phyloP scores from a whole-genome alignment of 345 rosid genomes.

The Acer campestre region DNA sequence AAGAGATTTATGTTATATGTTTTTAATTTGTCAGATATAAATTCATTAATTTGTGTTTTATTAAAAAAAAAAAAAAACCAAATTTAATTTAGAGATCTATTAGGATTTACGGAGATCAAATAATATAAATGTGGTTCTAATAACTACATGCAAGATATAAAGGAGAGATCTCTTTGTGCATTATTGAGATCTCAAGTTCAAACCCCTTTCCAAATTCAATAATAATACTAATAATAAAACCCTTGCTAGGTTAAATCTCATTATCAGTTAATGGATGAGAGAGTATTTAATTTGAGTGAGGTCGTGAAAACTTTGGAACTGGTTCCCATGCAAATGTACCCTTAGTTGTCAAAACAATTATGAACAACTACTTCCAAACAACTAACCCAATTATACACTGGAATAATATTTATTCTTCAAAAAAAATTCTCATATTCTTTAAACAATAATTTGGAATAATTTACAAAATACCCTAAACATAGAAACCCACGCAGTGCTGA shows the following conservation, averaged over 20 bases:
- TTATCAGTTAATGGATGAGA: neutral
- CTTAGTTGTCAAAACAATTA: conserved; percentile 43
- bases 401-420: conserved; percentile 25
- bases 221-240: no score
- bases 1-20: neutral
- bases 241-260: no score
- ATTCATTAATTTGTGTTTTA: no score
- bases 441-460: conserved; percentile 49
- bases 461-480: conserved; percentile 34
- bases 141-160: no score
- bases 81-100: no score
- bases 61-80: no score
- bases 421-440: conserved; percentile 35
- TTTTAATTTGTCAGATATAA: no score
- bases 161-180: no score
- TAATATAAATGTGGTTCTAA: no score
- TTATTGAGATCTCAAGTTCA: no score
- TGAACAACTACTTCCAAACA: conserved; percentile 18
- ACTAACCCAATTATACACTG: conserved; percentile 29
- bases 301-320: conserved; percentile 37
- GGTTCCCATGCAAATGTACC: conserved; percentile 44
- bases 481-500: conserved; percentile 24
- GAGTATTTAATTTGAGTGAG: neutral
- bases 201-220: no score
- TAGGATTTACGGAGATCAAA: no score